Base-by-base conservation (phyloP, 768 basidiomycete genomes). In the Galerina sulciceps region DNA sequence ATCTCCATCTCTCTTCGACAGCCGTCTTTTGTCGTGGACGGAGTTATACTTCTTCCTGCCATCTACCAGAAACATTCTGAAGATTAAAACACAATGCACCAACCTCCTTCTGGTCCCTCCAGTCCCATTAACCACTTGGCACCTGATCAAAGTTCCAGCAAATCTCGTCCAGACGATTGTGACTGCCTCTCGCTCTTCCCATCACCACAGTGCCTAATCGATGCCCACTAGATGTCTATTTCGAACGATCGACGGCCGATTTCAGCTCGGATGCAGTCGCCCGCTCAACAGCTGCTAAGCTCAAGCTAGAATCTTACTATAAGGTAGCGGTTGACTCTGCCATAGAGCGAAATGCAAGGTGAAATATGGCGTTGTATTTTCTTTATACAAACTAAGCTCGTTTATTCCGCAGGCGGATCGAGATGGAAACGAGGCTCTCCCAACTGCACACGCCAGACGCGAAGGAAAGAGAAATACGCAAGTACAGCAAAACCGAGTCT, bases 241-340 rank as follows among this genome's bases (percentile, higher is more conserved):
- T 99, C 74, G 91, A 97, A 73, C 85, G 96, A 61, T 88, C 88
- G 51, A 90, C 91, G 1, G 76, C 81, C 41, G 86, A 84, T 57
- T 96, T 96, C 79, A 90, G 90, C 15, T 86, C 94, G 62, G 89
- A 92, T 69, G 90, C 93, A 17, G 83, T 94, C 52, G 93, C 94
- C 57, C 91, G 91, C 49, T 89, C 93, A 8, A 96, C 94, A 47
- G 92, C 91, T 22, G 94, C 96, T 17, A 97, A 97, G 72, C 86
- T 98, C 73, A 97, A 97, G 75, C 88, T 99, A 55, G 96, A 96
- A 75, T 92, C 96, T 45, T 98, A 89, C 79, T 99, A 99, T 82
- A 98, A 98, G 75, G 91, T 98, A 57, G 94, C 96, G 4, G 96
- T 99, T 35, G 95, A 99, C 72, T 85, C 93, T 61, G 96, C 96